Base-by-base conservation (phyloP, 2,329 filamentous ascomycete species). In the Cercospora canescens region DNA sequence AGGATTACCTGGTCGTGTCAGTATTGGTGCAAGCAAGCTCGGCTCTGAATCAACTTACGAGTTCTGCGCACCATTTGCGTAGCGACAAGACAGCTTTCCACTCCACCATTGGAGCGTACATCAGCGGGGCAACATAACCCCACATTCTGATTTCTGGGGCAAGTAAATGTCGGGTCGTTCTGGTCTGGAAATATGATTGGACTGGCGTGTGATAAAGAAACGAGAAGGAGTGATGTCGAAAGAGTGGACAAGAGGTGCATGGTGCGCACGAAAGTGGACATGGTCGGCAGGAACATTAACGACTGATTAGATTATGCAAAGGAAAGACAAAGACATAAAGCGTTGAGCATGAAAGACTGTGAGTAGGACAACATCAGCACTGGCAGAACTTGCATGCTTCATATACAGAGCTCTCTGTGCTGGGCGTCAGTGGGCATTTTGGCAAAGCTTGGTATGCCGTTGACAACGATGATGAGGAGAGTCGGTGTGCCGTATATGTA, bases 371-470 rank as follows among this genome's bases (percentile, higher is more conserved):
- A n/a, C 8, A 21, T 34, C 52, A 35, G 28, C 52, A 28, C 7
- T 26, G 28, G 45, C 52, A 24, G 26, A 16, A 21, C 9, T 24
- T 32, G 52, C 52, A 56, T 34, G 32, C 28, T 56, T 56, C 52
- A 56, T 56, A 56, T 56, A 56, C 52, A 21, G 9, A 32, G 7
- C 21, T 14, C 8, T 14, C 28, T 54, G 24, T 32, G 26, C 26
- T n/a, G 32, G 28, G 52, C 52, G 26, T 14, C 18, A 32, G 35
- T 35, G 3, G 52, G 8, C 52, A 56, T 56, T 30, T 12, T 9
- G 28, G n/a, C 28, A 35, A 60, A 56, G 28, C 28, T 56, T 56
- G 52, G 52, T 56, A 32, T 56, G 52, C 52, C 52, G 52, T 56
- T 56, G 52, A 32, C 52, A 35, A 56, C 30, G 52, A 32, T 55